Conservation (phyloP, 2,329 filamentous ascomycete species). For the Aurifilum marmelostoma region DNA sequence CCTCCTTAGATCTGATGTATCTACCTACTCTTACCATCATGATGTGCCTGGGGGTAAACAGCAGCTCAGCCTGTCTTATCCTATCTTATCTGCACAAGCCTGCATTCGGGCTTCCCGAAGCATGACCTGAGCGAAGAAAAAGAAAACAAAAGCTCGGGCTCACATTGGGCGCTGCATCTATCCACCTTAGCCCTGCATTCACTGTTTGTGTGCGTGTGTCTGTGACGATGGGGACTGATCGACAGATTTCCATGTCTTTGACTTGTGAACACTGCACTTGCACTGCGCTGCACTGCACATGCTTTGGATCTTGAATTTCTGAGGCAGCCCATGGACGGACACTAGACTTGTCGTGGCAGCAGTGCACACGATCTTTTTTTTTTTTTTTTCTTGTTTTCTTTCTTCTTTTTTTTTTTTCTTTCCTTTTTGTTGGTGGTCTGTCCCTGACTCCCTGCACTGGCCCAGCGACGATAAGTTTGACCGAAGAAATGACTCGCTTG, state of each 20-base stretch:
- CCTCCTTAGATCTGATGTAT: not conserved
- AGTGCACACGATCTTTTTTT: not conserved
- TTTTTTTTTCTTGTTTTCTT: too few species aligned
- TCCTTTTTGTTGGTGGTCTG: too few species aligned
- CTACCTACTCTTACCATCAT: not conserved
- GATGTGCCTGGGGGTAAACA: not conserved
- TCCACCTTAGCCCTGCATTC: not conserved
- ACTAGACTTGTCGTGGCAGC: not conserved
- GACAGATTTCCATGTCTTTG: not conserved
- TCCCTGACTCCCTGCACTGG: not conserved
- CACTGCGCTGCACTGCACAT: not conserved
- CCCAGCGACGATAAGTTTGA: conserved; percentile 20
- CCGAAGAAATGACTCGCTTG: conserved; percentile 28
- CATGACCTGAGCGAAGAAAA: not conserved
- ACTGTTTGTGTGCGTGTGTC: not conserved
- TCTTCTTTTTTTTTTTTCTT: too few species aligned
- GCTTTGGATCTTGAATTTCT: not conserved
- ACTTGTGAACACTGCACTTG: conserved; percentile 1
- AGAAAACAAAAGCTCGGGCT: not conserved
- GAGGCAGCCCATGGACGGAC: not conserved
- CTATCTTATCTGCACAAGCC: conserved; percentile 7
- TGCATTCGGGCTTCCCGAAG: conserved; percentile 13
- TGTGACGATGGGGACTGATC: not conserved
- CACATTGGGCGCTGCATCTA: conserved; percentile 2
- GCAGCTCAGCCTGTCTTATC: not conserved